phyloP scores from a whole-genome alignment of 2,329 filamentous ascomycete genomes.

The Fusarium pseudonygamai region DNA sequence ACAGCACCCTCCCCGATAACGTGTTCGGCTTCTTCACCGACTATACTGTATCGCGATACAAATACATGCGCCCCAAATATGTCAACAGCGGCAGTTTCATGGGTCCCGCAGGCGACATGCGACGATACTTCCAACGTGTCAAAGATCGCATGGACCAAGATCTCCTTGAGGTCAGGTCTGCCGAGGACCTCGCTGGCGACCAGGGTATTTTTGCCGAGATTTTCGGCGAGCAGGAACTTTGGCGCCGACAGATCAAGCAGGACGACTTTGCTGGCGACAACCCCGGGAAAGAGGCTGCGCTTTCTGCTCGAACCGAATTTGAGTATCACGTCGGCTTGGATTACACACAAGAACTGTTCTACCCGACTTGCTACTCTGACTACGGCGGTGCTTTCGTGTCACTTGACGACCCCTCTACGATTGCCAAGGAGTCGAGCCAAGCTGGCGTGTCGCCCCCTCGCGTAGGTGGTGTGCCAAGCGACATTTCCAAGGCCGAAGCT shows the following conservation, averaged over 20 bases:
- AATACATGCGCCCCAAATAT: conserved; percentile 42
- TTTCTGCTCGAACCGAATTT: conserved; percentile 24
- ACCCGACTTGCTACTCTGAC: conserved; percentile 44
- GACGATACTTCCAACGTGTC: conserved; percentile 38
- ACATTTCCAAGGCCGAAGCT: conserved; percentile 28
- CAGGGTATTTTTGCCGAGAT: conserved; percentile 47
- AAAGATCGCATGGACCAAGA: conserved; percentile 41
- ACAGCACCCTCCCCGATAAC: conserved; percentile 35
- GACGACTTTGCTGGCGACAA: conserved; percentile 22
- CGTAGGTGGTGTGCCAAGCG: conserved; percentile 32
- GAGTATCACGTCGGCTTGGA: conserved; percentile 45
- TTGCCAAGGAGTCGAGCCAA: conserved; percentile 28
- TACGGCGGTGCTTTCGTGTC: conserved; percentile 40
- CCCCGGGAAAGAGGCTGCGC: conserved; percentile 21
- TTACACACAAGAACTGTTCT: conserved; percentile 44
- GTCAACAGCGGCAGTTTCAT: conserved; percentile 47
- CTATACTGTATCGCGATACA: conserved; percentile 21
- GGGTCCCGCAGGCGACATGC: conserved; percentile 43
- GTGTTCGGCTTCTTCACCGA: conserved; percentile 40
- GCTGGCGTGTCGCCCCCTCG: conserved; percentile 40
- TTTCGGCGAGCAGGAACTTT: conserved; percentile 43
- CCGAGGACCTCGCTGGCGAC: conserved; percentile 39
- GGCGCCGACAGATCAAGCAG: conserved; percentile 28
- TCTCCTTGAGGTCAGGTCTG: conserved; percentile 17
- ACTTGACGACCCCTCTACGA: conserved; percentile 19